Percentiles rank a stretch among this genome's conserved stretches.
Conservation (phyloP, 2,329 filamentous ascomycete genomes). For the Aspergillus sp. region DNA sequence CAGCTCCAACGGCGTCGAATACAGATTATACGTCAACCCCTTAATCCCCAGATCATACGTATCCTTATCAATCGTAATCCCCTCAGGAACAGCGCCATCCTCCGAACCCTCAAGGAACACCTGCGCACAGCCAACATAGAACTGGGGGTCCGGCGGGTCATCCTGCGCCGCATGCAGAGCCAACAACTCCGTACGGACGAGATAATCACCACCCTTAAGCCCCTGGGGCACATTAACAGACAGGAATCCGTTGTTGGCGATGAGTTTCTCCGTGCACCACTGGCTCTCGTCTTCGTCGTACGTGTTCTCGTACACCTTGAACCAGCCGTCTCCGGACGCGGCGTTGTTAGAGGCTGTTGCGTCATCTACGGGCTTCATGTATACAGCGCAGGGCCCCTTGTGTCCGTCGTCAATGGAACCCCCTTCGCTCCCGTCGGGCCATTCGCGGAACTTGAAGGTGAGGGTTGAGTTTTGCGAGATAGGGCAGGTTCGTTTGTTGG, state of each 20-base stretch:
- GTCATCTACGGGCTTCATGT: slow-evolving; percentile 67
- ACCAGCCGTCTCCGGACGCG: slow-evolving; percentile 68
- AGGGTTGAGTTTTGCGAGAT: slow-evolving; percentile 55
- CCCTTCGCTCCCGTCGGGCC: slow-evolving; percentile 55
- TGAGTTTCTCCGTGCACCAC: slow-evolving; percentile 72
- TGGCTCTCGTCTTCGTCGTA: slow-evolving; percentile 56
- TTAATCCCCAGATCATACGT: slow-evolving; percentile 57
- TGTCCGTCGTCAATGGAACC: slow-evolving; percentile 62
- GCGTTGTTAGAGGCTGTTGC: slow-evolving; percentile 53
- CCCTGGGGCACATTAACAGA: slow-evolving; percentile 62
- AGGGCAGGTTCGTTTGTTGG: slow-evolving; percentile 50
- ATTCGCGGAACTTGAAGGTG: slow-evolving; percentile 67
- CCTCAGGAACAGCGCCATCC: slow-evolving; percentile 47
- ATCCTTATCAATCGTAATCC: slow-evolving; percentile 64
- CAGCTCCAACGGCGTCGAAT: slow-evolving; percentile 50
- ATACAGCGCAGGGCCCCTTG: slow-evolving; percentile 70
- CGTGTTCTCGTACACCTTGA: slow-evolving; percentile 73
- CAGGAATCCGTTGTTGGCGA: slow-evolving; percentile 63
- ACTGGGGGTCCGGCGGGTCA: slow-evolving; percentile 62
- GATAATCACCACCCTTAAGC: slow-evolving; percentile 66
- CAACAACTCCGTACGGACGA: slow-evolving; percentile 69
- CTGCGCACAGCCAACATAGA: slow-evolving; percentile 72
- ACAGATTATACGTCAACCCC: slow-evolving; percentile 66
- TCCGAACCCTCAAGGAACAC: slow-evolving; percentile 60
- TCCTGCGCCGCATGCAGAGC: slow-evolving; percentile 64